Conservation (phyloP, 2,329 filamentous ascomycete species). For the Pestalotiopsis sp. region DNA sequence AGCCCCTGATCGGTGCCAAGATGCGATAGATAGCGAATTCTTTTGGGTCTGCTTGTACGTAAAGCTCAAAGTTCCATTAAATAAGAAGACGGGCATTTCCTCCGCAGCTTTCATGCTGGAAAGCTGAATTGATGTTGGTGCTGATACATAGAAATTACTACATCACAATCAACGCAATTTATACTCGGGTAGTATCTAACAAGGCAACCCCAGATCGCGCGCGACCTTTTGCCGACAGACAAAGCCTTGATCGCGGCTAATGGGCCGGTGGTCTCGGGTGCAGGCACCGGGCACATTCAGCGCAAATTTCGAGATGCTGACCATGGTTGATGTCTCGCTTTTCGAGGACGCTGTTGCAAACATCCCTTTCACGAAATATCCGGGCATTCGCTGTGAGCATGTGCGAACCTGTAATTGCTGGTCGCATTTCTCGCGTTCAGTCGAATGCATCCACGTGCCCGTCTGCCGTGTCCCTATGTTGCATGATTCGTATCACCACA, state of each 20-base stretch:
- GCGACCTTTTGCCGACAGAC: background rate
- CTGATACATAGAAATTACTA: background rate
- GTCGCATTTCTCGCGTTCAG: too few relatives aligned
- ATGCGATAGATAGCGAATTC: background rate
- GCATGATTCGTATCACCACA: too few relatives aligned
- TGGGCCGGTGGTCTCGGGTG: background rate
- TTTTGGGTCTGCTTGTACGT: background rate
- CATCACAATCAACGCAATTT: too few relatives aligned
- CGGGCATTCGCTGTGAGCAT: too few relatives aligned
- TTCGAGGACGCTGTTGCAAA: background rate
- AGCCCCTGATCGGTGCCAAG: background rate
- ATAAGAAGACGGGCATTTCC: background rate
- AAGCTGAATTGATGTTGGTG: background rate
- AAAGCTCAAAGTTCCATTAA: background rate
- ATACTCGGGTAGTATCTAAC: too few relatives aligned
- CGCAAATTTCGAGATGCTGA: background rate
- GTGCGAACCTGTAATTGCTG: too few relatives aligned
- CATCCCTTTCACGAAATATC: too few relatives aligned
- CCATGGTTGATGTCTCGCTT: background rate
- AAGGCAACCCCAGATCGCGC: background rate
- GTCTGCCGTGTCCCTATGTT: too few relatives aligned
- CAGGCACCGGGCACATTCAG: background rate
- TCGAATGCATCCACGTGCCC: too few relatives aligned
- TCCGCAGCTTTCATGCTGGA: background rate
- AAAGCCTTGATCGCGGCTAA: background rate